Conservation (phyloP, 1,139 yeast genomes). For the Yamadazyma triangularis region DNA sequence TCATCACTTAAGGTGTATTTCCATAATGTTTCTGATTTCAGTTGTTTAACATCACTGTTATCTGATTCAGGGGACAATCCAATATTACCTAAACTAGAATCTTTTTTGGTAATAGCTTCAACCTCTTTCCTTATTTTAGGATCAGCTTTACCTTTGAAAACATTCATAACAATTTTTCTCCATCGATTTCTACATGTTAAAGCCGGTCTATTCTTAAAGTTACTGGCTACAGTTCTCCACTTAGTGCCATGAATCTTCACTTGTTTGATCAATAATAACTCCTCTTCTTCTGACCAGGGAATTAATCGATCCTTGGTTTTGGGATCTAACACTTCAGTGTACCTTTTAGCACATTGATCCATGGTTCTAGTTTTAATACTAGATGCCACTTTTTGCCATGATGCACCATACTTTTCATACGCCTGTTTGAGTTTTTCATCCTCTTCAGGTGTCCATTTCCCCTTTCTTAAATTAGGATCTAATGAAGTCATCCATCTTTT, state of each 20-base stretch:
- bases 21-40: constrained; percentile 23
- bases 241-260: constrained; percentile 79
- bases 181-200: constrained; percentile 89
- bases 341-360: constrained; percentile 92
- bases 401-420: constrained; percentile 64
- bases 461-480: constrained; percentile 77
- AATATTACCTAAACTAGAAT: background rate
- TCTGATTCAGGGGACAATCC: background rate
- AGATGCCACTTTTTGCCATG: constrained; percentile 81
- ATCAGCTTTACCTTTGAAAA: constrained; percentile 58
- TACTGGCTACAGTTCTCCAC: constrained; percentile 78
- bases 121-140: constrained; percentile 32
- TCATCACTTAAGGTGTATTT: constrained; percentile 21
- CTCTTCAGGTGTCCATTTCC: constrained; percentile 87
- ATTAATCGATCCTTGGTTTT: constrained; percentile 69
- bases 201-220: constrained; percentile 77
- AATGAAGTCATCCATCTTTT: constrained; percentile 77
- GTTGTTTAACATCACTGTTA: background rate
- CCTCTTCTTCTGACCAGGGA: constrained; percentile 81
- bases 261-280: constrained; percentile 56
- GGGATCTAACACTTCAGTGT: constrained; percentile 86
- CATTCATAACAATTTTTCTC: constrained; percentile 79
- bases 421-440: constrained; percentile 65
- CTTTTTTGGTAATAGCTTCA: constrained; percentile 26
- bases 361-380: constrained; percentile 84